phyloP scores from a whole-genome alignment of 176 grass and related monocot genomes.

The Pontederia crassipes region DNA sequence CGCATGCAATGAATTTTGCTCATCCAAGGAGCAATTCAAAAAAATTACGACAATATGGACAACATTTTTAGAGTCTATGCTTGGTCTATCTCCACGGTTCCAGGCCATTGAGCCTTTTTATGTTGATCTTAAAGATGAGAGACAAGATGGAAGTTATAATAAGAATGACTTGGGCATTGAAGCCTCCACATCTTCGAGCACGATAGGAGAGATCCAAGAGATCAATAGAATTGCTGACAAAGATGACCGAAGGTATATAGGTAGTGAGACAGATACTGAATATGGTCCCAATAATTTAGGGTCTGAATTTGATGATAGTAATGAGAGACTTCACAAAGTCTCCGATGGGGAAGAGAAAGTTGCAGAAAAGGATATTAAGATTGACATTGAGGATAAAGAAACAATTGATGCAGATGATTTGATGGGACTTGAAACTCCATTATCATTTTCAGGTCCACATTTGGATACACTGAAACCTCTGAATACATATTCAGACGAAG shows the following conservation, averaged over 20 bases:
- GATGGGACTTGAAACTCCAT: slow-evolving; percentile 34
- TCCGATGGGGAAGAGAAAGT: slow-evolving; percentile 71
- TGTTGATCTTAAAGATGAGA: no score
- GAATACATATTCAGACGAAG: slow-evolving; percentile 43
- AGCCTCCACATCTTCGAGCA: no score
- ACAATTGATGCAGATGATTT: slow-evolving; percentile 44
- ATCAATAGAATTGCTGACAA: slow-evolving; percentile 19
- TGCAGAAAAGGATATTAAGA: slow-evolving; percentile 53
- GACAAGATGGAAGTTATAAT: slow-evolving; percentile 43
- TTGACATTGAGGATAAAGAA: slow-evolving; percentile 73
- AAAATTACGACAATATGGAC: slow-evolving; percentile 13
- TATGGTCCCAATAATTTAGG: slow-evolving; percentile 62
- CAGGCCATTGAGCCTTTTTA: slow-evolving; percentile 13
- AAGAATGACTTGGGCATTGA: slow-evolving; percentile 29
- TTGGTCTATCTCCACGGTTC: slow-evolving; percentile 16
- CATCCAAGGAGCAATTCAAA: neutral
- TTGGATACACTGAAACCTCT: slow-evolving; percentile 53
- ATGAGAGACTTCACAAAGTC: slow-evolving; percentile 67
- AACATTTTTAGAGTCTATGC: slow-evolving; percentile 8
- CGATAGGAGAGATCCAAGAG: no score
- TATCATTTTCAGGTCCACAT: slow-evolving; percentile 48
- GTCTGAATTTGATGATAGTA: slow-evolving; percentile 66
- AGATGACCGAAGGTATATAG: slow-evolving; percentile 61
- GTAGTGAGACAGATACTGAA: slow-evolving; percentile 73
- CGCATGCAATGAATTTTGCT: neutral